Conservation (phyloP, 495 filamentous ascomycete genomes). For the Aspergillus incahuasiensis region DNA sequence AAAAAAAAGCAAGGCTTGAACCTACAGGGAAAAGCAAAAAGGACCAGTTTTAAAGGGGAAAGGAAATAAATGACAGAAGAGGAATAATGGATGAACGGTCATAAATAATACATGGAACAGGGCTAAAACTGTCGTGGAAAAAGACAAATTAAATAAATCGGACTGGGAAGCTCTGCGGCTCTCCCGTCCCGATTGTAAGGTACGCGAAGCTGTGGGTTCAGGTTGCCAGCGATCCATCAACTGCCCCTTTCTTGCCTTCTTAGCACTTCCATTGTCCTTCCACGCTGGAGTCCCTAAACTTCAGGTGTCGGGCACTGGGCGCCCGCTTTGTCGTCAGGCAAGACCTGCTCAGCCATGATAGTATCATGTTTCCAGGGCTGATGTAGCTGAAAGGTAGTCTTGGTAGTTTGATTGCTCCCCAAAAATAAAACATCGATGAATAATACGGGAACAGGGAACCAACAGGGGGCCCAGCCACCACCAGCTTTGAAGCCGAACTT, state of each 20-base stretch:
- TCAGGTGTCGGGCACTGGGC: not conserved
- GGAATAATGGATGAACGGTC: constrained; percentile 17
- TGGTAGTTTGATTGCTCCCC: constrained; percentile 8
- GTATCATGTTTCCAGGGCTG: not conserved
- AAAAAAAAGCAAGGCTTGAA: constrained; percentile 11
- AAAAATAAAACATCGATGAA: constrained; percentile 11
- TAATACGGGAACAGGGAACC: constrained; percentile 5
- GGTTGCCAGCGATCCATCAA: constrained; percentile 17
- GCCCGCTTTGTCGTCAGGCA: not conserved
- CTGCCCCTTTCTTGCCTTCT: constrained; percentile 25
- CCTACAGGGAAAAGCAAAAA: constrained; percentile 14
- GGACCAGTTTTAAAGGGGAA: constrained; percentile 7
- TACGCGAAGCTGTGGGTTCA: constrained; percentile 22
- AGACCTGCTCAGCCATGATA: not conserved
- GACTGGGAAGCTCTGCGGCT: constrained; percentile 22
- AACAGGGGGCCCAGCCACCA: constrained; percentile 16
- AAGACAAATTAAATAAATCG: not conserved
- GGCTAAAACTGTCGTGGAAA: constrained; percentile 4
- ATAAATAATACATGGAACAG: constrained; percentile 12
- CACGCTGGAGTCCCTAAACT: not conserved
- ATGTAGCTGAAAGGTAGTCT: not conserved
- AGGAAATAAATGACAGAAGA: constrained; percentile 13
- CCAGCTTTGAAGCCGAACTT: not conserved
- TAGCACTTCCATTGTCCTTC: not conserved
- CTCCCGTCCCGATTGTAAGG: constrained; percentile 37